A percentile compares a stretch with the other conserved stretches of the same genome.
Evolutionary conservation across 2,329 filamentous ascomycete genomes (phyloP).

Genomic region (Beauveria sp.): DNA sequence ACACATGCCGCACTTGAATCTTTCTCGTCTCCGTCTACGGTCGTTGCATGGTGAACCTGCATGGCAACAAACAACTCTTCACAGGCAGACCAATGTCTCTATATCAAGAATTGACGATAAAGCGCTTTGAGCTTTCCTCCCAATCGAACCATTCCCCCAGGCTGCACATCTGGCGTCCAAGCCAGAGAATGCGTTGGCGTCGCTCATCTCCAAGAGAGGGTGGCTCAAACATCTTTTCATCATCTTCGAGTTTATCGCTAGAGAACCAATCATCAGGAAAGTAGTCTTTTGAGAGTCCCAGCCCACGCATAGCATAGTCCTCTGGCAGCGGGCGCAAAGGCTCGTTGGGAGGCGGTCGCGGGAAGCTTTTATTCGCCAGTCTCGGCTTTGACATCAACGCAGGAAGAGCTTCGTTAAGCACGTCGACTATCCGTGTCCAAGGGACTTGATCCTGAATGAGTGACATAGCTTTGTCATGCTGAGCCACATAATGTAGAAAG

Average conservation of each 20-base stretch:
- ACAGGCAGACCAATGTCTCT: neutral
- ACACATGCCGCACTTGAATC: neutral
- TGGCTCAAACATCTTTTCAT: constrained; percentile 57
- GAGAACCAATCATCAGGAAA: constrained; percentile 53
- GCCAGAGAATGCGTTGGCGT: constrained; percentile 51
- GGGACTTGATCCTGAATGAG: constrained; percentile 39
- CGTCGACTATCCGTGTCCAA: constrained; percentile 38
- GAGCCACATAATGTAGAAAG: constrained; percentile 44
- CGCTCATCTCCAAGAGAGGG: constrained; percentile 51
- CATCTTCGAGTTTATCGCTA: constrained; percentile 54
- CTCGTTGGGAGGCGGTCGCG: constrained; percentile 33
- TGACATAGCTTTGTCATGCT: constrained; percentile 33
- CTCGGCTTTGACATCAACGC: constrained; percentile 22
- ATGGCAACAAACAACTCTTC: neutral
- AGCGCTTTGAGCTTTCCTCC: constrained; percentile 20
- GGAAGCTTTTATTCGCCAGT: constrained; percentile 39
- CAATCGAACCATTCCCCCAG: constrained; percentile 37
- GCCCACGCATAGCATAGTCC: constrained; percentile 58
- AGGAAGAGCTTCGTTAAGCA: constrained; percentile 30
- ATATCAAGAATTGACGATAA: neutral
- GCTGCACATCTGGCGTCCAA: constrained; percentile 42
- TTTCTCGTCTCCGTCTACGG: neutral
- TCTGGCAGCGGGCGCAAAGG: constrained; percentile 54
- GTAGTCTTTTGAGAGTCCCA: constrained; percentile 52
- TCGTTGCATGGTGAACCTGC: neutral